These are phyloP conservation scores for Hippophae tibetana DNA, from an alignment of 306 rosid genomes.

Conservation along the genomic window DNA sequence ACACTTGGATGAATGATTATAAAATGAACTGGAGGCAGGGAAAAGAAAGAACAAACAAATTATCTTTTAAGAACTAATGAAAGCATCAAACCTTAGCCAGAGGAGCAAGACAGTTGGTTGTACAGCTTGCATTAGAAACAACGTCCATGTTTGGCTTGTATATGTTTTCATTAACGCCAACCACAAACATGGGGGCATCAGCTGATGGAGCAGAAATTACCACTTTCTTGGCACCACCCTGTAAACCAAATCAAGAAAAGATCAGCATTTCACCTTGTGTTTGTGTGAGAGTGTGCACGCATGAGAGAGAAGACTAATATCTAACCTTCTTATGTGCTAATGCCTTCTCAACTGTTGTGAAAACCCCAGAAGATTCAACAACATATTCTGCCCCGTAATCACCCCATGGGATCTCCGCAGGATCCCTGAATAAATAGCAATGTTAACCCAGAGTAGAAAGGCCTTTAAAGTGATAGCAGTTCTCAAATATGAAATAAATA, in stretches of 20 bases:
- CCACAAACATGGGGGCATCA: conserved; percentile 97
- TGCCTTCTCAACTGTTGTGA: conserved; percentile 79
- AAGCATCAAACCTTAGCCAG: conserved; percentile 74
- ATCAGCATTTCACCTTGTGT: conserved; percentile 1
- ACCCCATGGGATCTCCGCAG: conserved; percentile 92
- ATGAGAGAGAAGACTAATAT: neutral
- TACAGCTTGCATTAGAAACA: conserved; percentile 97
- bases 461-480: neutral
- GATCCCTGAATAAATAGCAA: conserved; percentile 49
- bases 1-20: no score
- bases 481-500: neutral
- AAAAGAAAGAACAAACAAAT: no score
- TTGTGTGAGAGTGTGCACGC: neutral
- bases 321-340: conserved; percentile 66
- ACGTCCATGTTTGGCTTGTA: conserved; percentile 77
- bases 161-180: conserved; percentile 81
- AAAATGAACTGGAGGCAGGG: no score
- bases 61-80: conserved; percentile 1
- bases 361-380: conserved; percentile 88
- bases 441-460: conserved; percentile 2
- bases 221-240: conserved; percentile 97
- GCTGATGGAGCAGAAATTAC: conserved; percentile 98
- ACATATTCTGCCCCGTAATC: conserved; percentile 84
- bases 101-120: conserved; percentile 98
- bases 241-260: conserved; percentile 22